Evolutionary conservation across 2,329 filamentous ascomycete species (phyloP).

Genomic region (Colletotrichum lini): DNA sequence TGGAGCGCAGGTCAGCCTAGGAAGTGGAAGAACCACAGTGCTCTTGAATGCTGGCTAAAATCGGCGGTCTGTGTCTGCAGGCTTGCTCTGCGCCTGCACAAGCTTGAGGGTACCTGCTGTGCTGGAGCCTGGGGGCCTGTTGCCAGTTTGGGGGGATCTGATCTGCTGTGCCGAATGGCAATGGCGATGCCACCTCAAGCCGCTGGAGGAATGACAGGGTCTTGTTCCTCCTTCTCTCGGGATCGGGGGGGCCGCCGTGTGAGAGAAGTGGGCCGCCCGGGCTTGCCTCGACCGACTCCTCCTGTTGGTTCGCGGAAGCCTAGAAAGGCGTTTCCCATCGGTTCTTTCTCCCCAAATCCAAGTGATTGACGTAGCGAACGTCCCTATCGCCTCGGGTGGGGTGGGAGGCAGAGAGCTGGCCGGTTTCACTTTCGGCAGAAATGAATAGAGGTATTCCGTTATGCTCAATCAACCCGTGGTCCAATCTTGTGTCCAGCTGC

Average conservation of each 20-base stretch:
- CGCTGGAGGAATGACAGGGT: slow-evolving; percentile 19
- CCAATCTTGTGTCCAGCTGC: background rate
- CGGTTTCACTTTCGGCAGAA: background rate
- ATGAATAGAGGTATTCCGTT: no score
- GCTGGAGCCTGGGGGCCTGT: slow-evolving; percentile 18
- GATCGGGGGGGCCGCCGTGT: slow-evolving; percentile 22
- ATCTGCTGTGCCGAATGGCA: slow-evolving; percentile 1
- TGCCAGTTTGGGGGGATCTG: background rate
- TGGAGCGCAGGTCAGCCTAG: slow-evolving; percentile 30
- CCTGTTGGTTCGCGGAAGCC: slow-evolving; percentile 16
- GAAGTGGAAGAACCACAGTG: slow-evolving; percentile 20
- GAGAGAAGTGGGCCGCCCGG: slow-evolving; percentile 29
- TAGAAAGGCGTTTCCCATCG: slow-evolving; percentile 25
- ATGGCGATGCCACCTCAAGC: slow-evolving; percentile 10
- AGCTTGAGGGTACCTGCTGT: slow-evolving; percentile 10
- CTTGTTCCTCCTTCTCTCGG: slow-evolving; percentile 11
- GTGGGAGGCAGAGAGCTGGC: background rate
- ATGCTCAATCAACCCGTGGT: background rate
- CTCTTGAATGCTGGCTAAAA: slow-evolving; percentile 2
- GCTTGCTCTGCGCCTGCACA: slow-evolving; percentile 3
- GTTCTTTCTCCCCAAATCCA: slow-evolving; percentile 14
- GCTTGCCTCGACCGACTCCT: slow-evolving; percentile 14
- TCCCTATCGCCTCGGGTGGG: no score
- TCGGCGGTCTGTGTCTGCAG: slow-evolving; percentile 6
- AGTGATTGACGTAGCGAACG: no score